These are phyloP conservation scores for Heliamphora pulchella DNA, from an alignment of 179 eudicot genomes.

Conservation along the genomic window DNA sequence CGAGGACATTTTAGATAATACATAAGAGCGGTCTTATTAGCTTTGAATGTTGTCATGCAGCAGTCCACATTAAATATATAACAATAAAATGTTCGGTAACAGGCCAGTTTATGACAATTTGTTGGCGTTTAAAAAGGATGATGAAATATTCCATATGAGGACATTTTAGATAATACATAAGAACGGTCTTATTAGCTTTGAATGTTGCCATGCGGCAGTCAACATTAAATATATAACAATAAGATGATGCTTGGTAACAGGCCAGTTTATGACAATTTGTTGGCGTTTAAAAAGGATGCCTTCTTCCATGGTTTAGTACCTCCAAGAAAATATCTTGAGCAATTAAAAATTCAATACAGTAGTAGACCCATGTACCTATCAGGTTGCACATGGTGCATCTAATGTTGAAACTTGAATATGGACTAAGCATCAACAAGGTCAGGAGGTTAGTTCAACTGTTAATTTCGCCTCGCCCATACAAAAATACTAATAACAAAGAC, in stretches of 20 bases:
- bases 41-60: not conserved
- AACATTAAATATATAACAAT: not conserved
- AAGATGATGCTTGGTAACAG: not conserved
- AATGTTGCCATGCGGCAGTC: not conserved
- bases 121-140: not conserved
- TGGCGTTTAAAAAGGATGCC: not conserved
- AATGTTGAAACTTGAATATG: not conserved
- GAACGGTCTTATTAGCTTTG: not conserved
- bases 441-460: not conserved
- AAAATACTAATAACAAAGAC: not conserved
- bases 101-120: not conserved
- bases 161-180: not conserved
- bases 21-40: not conserved
- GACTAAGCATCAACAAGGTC: not conserved
- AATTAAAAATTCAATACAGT: not conserved
- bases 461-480: not conserved
- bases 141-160: not conserved
- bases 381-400: not conserved
- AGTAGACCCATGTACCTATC: not conserved
- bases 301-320: not conserved
- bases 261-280: not conserved
- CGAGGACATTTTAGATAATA: not conserved
- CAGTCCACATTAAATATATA: not conserved
- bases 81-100: not conserved
- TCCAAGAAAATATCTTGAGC: not conserved